These are phyloP conservation scores for Juglanconis sp. DNA, from an alignment of 2,329 filamentous ascomycete species.

Conservation along the genomic window DNA sequence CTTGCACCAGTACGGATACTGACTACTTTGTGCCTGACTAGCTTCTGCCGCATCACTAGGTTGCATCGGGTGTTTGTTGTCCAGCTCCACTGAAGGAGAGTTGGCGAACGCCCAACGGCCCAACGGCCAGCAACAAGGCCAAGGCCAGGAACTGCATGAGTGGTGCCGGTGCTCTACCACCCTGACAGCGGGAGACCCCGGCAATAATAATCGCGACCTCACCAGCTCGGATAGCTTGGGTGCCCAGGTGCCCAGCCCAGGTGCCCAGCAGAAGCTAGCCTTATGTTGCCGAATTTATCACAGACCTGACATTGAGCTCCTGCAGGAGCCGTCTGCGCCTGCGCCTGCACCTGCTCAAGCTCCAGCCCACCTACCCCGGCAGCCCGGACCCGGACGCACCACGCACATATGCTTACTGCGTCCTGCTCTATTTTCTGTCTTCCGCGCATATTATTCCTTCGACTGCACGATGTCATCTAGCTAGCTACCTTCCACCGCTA, in stretches of 20 bases:
- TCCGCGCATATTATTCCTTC: not conserved
- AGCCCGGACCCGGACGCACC: no score
- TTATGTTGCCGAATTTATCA: constrained; percentile 18
- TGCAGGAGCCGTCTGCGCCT: constrained; percentile 8
- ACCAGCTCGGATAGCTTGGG: no score
- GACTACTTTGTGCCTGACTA: no score
- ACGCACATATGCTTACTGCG: not conserved
- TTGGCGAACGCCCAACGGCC: no score
- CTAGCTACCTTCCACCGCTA: not conserved
- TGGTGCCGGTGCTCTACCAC: no score
- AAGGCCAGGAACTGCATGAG: not conserved
- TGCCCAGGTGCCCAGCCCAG: not conserved
- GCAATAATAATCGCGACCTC: no score
- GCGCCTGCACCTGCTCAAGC: not conserved
- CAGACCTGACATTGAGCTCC: constrained; percentile 5
- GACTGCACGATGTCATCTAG: not conserved
- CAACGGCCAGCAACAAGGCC: not conserved
- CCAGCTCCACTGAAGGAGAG: no score
- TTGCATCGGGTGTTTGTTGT: no score
- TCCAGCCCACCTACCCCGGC: not conserved
- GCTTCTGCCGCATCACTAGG: no score
- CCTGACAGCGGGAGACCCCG: no score
- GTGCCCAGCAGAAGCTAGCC: not conserved
- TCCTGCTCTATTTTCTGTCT: not conserved
- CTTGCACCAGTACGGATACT: no score